Base-by-base conservation (phyloP, 257 asterid genomes). In the Solanum sparsipilum region DNA sequence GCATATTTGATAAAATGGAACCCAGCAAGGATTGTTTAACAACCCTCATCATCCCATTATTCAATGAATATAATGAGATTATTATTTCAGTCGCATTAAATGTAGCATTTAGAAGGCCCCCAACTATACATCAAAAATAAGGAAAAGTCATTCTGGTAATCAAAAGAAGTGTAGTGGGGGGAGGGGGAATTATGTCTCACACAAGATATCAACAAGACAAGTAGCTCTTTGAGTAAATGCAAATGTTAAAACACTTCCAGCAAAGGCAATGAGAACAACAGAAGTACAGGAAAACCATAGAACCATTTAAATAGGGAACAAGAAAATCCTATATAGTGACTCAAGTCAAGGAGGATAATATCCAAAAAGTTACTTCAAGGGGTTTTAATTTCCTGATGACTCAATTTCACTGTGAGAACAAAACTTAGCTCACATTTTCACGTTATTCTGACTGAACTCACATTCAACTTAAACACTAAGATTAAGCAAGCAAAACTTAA, bases 11-110 rank as follows among this genome's bases (percentile, higher is more conserved):
- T 89, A 97, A 96, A 87, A 97, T 96, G 86, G 99, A 97, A 87
- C 98, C 99, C 36, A 97, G 93, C 67, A 97, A 88, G 52, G 99
- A 97, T 83, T 94, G 98, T 70, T 96, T 97, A 90, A 97, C 99
- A 39, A 97, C 98, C 91, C 98, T 92, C 88, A 94, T 93, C 99
- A 96, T 97, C 75, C 96, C 98, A 67, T 93, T 95, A 81, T 96
- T 96, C 92, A 97, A 92, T 10, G 99, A 98, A 83, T 95, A 96
- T 84, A 97, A 93, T 2, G 98, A 94, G 74, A 96, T 97, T 85
- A 97, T 97, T 98, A 97, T 96, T 91, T 97, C 99, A 4, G 99
- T 96, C 21, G 98, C 98, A 88, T 96, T 97, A 84, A 97, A 96
- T 84, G 99, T 97, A 38, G 99, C 99, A 90, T 96, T 97, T 72